These are phyloP conservation scores for Coprinopsis cinerea DNA, from an alignment of 768 basidiomycete genomes.

Conservation along the genomic window DNA sequence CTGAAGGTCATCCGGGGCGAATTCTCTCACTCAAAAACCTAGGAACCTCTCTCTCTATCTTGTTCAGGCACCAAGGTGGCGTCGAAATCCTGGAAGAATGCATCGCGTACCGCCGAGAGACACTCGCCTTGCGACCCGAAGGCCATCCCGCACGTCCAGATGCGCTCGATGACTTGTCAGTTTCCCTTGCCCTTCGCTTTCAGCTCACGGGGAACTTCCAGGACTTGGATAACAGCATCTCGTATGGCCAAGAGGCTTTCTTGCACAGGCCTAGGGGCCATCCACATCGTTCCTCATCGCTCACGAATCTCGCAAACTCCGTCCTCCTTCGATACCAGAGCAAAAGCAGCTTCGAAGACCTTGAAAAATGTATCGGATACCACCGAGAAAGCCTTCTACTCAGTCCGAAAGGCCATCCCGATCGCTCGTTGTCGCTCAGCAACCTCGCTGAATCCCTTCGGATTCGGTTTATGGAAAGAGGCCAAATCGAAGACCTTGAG, in stretches of 20 bases:
- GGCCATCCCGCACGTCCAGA: not conserved
- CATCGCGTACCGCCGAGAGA: no score
- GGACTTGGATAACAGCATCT: not conserved
- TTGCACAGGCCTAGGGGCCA: not conserved
- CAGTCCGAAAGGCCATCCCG: not conserved
- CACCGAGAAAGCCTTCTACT: not conserved
- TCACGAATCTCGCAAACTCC: not conserved
- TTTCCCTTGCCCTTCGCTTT: not conserved
- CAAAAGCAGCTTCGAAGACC: not conserved
- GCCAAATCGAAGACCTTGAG: not conserved
- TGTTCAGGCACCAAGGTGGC: no score
- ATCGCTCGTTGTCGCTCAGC: not conserved
- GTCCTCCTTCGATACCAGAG: not conserved
- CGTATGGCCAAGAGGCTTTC: not conserved
- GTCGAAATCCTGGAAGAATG: no score
- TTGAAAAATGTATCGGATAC: not conserved
- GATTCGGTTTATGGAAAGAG: not conserved
- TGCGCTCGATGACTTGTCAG: not conserved
- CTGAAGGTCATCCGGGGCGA: no score
- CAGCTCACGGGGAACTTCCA: not conserved
- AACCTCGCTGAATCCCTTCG: not conserved
- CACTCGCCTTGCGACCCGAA: no score
- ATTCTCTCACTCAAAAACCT: no score
- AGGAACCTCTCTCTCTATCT: no score
- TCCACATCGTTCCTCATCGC: not conserved